A percentile compares a stretch with the other conserved stretches of the same genome.
These are phyloP conservation scores for Umbellularia californica DNA, from an alignment of 164 flowering plant genomes.

Conservation along the genomic window DNA sequence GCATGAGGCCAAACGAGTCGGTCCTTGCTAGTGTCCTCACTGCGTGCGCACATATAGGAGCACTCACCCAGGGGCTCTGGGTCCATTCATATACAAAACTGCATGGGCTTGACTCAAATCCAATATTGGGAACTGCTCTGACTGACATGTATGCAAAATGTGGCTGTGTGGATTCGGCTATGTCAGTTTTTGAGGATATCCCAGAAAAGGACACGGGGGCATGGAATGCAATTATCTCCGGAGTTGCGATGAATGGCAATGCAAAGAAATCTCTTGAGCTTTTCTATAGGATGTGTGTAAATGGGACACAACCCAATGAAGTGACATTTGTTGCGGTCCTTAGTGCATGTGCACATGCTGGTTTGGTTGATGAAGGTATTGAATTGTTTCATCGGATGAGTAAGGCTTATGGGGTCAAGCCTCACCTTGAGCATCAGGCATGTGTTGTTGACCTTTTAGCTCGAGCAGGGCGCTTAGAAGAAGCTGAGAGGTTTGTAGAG, in stretches of 20 bases:
- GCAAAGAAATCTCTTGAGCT: conserved; percentile 41
- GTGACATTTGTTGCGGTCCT: conserved; percentile 56
- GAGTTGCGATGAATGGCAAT: conserved; percentile 51
- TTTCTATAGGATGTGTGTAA: conserved; percentile 38
- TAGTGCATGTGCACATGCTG: conserved; percentile 58
- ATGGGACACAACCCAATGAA: conserved; percentile 46
- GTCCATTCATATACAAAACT: conserved; percentile 46
- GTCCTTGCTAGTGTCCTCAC: conserved; percentile 51
- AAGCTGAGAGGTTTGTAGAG: conserved; percentile 55
- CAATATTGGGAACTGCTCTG: conserved; percentile 57
- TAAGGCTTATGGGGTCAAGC: conserved; percentile 33
- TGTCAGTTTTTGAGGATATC: conserved; percentile 48
- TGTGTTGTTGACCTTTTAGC: conserved; percentile 63
- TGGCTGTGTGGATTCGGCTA: conserved; percentile 45
- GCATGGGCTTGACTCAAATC: conserved; percentile 27
- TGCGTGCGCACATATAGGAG: conserved; percentile 67
- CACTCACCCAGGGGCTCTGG: conserved; percentile 60
- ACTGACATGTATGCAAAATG: conserved; percentile 70
- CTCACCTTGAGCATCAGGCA: conserved; percentile 47
- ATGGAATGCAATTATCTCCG: conserved; percentile 71
- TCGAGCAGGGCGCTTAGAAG: conserved; percentile 53
- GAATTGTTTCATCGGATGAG: conserved; percentile 47
- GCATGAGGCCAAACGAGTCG: conserved; percentile 51
- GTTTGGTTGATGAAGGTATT: conserved; percentile 45
- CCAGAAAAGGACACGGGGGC: conserved; percentile 43